A percentile compares a stretch with the other conserved stretches of the same genome.
phyloP scores from a whole-genome alignment of 73 alveolate genomes.

The Stentor roeselii region DNA sequence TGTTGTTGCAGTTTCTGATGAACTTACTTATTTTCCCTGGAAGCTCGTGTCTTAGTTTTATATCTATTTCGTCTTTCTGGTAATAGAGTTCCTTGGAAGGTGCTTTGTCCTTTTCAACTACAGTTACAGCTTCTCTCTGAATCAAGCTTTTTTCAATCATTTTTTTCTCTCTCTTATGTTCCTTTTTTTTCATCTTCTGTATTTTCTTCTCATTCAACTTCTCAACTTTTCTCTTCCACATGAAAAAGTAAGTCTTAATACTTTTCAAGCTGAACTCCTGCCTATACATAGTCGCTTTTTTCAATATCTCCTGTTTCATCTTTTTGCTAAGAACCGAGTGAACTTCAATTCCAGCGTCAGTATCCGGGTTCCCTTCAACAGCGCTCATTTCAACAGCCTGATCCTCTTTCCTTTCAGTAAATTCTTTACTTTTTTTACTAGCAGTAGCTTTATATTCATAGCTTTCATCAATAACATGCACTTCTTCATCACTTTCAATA shows the following conservation, averaged over 20 bases:
- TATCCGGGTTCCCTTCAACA: not conserved
- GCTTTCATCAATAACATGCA: not conserved
- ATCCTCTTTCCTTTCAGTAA: not conserved
- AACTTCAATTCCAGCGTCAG: not conserved
- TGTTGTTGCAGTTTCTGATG: constrained; percentile 2
- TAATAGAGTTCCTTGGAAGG: not conserved
- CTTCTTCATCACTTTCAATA: not conserved
- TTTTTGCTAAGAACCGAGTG: not conserved
- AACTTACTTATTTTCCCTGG: not conserved
- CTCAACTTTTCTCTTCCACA: not conserved
- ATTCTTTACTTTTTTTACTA: no score
- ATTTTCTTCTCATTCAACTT: not conserved
- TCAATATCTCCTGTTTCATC: not conserved
- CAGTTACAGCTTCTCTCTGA: not conserved
- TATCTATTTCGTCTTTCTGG: not conserved
- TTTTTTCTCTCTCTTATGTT: not conserved
- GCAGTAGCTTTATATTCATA: not conserved
- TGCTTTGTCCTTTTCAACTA: not conserved
- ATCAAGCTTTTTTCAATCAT: constrained; percentile 1
- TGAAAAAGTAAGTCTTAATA: not conserved
- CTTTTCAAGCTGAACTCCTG: not conserved
- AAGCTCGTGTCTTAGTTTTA: not conserved
- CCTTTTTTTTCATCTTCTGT: not conserved
- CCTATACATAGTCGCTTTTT: not conserved
- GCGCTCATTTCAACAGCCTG: not conserved